Percentiles rank a stretch among this genome's conserved stretches.
These are phyloP conservation scores for Tinospora cordifolia DNA, from an alignment of 164 flowering plant genomes.

Conservation along the genomic window DNA sequence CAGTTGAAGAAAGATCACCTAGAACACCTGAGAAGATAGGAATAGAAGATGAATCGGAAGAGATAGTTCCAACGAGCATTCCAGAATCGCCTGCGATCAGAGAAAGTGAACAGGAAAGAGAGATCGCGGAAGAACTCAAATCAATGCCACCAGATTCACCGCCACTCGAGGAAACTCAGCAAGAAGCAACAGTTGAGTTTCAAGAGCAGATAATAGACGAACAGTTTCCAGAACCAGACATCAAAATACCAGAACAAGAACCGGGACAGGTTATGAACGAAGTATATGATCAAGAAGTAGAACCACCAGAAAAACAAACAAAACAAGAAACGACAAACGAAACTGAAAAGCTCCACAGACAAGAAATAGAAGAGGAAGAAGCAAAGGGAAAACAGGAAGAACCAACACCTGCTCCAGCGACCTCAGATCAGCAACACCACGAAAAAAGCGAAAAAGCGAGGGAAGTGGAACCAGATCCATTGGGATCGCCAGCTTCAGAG, in stretches of 20 bases:
- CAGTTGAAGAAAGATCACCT: background rate
- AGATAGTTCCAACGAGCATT: background rate
- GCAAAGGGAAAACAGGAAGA: background rate
- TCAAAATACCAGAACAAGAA: background rate
- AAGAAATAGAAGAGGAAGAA: conserved; percentile 1
- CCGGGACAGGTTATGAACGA: background rate
- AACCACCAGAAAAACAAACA: conserved; percentile 8
- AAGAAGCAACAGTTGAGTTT: background rate
- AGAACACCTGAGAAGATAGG: background rate
- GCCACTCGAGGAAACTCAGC: background rate
- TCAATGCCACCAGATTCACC: conserved; percentile 1
- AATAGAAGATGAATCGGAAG: background rate
- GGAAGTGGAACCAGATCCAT: too few species aligned
- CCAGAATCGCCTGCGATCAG: background rate
- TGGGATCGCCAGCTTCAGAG: background rate
- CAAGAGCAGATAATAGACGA: too few species aligned
- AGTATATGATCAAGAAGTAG: background rate
- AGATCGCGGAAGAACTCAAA: background rate
- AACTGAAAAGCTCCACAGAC: background rate
- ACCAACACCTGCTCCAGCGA: background rate
- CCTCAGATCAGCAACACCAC: background rate
- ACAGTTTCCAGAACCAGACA: too few species aligned
- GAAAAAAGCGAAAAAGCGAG: background rate
- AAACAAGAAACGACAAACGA: conserved; percentile 6
- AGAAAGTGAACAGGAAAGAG: background rate